A percentile compares a stretch with the other conserved stretches of the same genome.
Conservation (phyloP, 148 eudicot species). For the Rhododendron mucronatum region DNA sequence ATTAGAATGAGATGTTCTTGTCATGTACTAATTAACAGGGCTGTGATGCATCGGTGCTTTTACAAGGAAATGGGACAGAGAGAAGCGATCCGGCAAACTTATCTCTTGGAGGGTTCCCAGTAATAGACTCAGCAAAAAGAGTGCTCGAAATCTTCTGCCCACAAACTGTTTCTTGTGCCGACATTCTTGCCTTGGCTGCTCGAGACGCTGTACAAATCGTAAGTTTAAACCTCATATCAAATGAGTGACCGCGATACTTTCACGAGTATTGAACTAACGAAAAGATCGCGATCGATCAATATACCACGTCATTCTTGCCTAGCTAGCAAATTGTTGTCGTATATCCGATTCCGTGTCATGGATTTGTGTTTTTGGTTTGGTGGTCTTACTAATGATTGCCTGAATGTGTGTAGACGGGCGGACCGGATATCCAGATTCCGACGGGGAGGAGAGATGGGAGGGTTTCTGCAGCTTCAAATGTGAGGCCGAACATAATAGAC, state of each 20-base stretch:
- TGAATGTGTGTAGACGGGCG: slow-evolving; percentile 42
- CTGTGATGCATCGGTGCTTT: slow-evolving; percentile 66
- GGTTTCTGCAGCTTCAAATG: slow-evolving; percentile 45
- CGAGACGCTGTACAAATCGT: slow-evolving; percentile 66
- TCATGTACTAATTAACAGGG: slow-evolving; percentile 30
- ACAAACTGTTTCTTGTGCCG: slow-evolving; percentile 67
- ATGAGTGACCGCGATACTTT: too few relatives aligned
- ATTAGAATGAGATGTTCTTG: neutral
- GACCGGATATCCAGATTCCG: slow-evolving; percentile 50
- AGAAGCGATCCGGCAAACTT: slow-evolving; percentile 61
- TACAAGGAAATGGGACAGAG: slow-evolving; percentile 59
- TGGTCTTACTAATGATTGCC: neutral
- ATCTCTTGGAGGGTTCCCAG: slow-evolving; percentile 65
- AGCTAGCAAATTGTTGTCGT: neutral
- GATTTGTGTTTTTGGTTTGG: neutral
- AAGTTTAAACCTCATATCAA: neutral
- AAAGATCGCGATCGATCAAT: too few relatives aligned
- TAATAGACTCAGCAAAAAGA: slow-evolving; percentile 57
- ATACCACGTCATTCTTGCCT: neutral
- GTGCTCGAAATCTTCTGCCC: slow-evolving; percentile 59
- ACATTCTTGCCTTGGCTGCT: slow-evolving; percentile 65
- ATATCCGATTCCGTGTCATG: neutral
- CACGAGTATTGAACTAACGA: neutral
- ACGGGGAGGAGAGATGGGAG: slow-evolving; percentile 71
- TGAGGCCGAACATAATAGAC: slow-evolving; percentile 66